These are phyloP conservation scores for Mortierella sp. DNA, from an alignment of 371 early-diverging fungal genomes.

Conservation along the genomic window DNA sequence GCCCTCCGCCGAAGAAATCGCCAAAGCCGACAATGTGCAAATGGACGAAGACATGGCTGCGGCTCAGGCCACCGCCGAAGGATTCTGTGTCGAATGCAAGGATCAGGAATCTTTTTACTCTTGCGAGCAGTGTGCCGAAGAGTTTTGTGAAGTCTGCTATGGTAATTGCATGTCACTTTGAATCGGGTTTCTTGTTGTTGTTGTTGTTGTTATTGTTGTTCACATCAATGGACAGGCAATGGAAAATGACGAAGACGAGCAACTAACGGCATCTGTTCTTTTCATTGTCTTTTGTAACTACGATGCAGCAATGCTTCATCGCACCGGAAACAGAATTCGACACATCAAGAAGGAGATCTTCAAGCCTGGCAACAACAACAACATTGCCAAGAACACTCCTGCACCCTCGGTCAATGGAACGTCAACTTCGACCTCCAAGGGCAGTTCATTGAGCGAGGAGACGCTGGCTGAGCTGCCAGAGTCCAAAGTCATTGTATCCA, in stretches of 20 bases:
- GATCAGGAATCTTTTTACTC: constrained; percentile 80
- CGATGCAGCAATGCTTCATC: constrained; percentile 79
- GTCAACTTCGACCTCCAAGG: constrained; percentile 40
- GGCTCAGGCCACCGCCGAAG: constrained; percentile 61
- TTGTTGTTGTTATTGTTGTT: no score
- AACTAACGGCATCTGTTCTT: neutral
- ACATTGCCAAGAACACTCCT: constrained; percentile 19
- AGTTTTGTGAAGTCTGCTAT: constrained; percentile 94
- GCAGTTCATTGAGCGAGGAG: constrained; percentile 50
- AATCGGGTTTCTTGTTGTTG: no score
- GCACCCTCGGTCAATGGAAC: constrained; percentile 23
- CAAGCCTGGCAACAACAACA: constrained; percentile 25
- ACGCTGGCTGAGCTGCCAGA: constrained; percentile 40
- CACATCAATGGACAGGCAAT: neutral
- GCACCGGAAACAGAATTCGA: constrained; percentile 83
- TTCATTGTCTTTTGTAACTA: neutral
- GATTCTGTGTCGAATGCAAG: constrained; percentile 93
- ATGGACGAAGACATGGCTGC: constrained; percentile 50
- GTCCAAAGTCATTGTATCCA: constrained; percentile 59
- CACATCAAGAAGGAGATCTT: constrained; percentile 67
- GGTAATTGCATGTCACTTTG: constrained; percentile 53
- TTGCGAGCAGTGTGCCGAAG: constrained; percentile 84
- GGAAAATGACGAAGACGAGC: neutral
- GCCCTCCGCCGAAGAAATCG: constrained; percentile 19
- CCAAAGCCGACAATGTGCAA: constrained; percentile 18